A percentile compares a stretch with the other conserved stretches of the same genome.
Conservation (phyloP, 495 filamentous ascomycete genomes). For the Filosporella fistucella region DNA sequence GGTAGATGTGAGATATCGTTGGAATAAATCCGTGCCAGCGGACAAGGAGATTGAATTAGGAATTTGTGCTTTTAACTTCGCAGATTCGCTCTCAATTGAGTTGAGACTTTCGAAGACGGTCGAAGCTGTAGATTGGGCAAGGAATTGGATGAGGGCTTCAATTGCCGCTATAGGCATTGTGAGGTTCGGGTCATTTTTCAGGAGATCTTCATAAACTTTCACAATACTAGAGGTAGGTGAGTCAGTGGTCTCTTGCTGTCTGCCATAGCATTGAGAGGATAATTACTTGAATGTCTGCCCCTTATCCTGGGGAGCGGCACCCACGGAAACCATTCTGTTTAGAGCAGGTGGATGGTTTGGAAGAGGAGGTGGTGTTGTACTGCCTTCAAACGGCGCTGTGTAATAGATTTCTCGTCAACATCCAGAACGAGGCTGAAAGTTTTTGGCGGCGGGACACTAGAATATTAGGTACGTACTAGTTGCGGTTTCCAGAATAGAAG, state of each 20-base stretch:
- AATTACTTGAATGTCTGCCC: slow-evolving; percentile 20
- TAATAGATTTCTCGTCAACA: slow-evolving; percentile 5
- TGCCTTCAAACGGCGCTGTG: slow-evolving; percentile 13
- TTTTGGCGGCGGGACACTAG: slow-evolving; percentile 4
- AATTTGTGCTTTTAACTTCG: slow-evolving; percentile 66
- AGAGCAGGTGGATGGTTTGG: slow-evolving; percentile 19
- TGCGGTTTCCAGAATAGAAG: not conserved
- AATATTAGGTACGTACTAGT: not conserved
- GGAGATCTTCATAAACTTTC: slow-evolving; percentile 44
- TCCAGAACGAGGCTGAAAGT: slow-evolving; percentile 12
- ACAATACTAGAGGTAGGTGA: slow-evolving; percentile 42
- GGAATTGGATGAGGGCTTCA: slow-evolving; percentile 81
- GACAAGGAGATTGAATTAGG: slow-evolving; percentile 87
- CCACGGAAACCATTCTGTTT: slow-evolving; percentile 21
- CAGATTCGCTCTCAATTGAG: slow-evolving; percentile 69
- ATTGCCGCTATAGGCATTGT: slow-evolving; percentile 97
- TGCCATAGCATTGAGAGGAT: not conserved
- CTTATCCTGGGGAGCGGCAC: slow-evolving; percentile 15
- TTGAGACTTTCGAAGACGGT: slow-evolving; percentile 93
- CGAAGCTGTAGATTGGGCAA: slow-evolving; percentile 67
- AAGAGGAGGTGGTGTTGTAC: slow-evolving; percentile 22
- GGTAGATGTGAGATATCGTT: slow-evolving; percentile 79
- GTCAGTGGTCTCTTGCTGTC: slow-evolving; percentile 16
- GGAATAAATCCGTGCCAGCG: slow-evolving; percentile 93
- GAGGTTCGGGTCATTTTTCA: slow-evolving; percentile 67